These are phyloP conservation scores for Sedum album DNA, from an alignment of 164 flowering plant species.

Conservation along the genomic window DNA sequence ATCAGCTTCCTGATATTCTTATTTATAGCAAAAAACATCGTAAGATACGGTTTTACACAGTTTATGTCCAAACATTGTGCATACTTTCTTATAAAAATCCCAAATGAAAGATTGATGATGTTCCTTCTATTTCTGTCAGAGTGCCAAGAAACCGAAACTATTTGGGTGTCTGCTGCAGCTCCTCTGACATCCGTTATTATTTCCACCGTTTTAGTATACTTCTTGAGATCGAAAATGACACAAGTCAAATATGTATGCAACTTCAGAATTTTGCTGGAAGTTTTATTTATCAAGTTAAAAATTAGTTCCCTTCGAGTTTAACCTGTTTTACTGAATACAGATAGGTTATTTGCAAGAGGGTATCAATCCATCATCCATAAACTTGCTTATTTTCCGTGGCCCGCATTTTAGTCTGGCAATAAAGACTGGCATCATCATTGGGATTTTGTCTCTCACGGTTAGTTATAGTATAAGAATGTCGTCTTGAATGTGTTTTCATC, in stretches of 20 bases:
- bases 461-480: constrained; percentile 11
- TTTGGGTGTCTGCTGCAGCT: constrained; percentile 70
- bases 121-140: constrained; percentile 15
- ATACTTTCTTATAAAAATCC: neutral
- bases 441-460: constrained; percentile 59
- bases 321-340: constrained; percentile 19
- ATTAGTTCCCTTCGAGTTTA: neutral
- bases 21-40: constrained; percentile 44
- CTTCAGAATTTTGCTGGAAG: neutral
- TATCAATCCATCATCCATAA: constrained; percentile 52
- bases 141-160: constrained; percentile 42
- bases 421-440: constrained; percentile 56
- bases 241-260: constrained; percentile 35
- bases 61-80: neutral
- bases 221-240: constrained; percentile 26
- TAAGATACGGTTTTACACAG: constrained; percentile 18
- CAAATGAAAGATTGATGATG: neutral
- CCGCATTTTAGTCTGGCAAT: constrained; percentile 33
- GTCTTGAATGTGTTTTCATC: neutral
- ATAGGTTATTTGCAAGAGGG: constrained; percentile 63
- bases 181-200: constrained; percentile 51
- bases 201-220: constrained; percentile 39
- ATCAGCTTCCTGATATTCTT: constrained; percentile 36
- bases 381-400: constrained; percentile 48
- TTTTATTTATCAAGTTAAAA: neutral